Conservation (phyloP, 2,329 filamentous ascomycete genomes). For the Aureobasidium sp. region DNA sequence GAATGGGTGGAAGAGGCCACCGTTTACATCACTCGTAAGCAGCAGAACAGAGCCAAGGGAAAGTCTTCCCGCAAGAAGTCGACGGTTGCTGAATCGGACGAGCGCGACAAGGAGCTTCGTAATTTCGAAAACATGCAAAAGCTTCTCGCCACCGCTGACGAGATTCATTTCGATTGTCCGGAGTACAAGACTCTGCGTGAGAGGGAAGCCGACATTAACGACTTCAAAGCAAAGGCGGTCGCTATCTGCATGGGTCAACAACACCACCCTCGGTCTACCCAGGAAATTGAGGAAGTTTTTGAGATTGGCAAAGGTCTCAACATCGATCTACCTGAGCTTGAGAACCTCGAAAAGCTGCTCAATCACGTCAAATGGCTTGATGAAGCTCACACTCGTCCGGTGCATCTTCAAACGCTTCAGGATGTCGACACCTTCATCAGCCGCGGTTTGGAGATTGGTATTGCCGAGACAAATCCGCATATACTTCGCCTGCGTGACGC, state of each 20-base stretch:
- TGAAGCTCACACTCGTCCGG: constrained; percentile 52
- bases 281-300: constrained; percentile 81
- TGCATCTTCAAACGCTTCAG: constrained; percentile 58
- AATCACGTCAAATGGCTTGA: constrained; percentile 86
- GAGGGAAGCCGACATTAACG: constrained; percentile 72
- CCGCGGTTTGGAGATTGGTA: constrained; percentile 65
- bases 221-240: constrained; percentile 78
- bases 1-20: constrained; percentile 97
- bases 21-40: constrained; percentile 92
- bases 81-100: constrained; percentile 62
- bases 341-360: constrained; percentile 67
- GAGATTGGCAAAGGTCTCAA: constrained; percentile 84
- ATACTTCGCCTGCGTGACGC: constrained; percentile 69
- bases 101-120: constrained; percentile 72
- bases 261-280: constrained; percentile 52
- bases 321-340: constrained; percentile 82
- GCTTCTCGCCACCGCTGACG: constrained; percentile 72
- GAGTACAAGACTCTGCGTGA: constrained; percentile 82
- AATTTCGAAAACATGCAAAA: constrained; percentile 83
- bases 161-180: constrained; percentile 84
- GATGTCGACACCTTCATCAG: constrained; percentile 73
- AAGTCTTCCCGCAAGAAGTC: constrained; percentile 70
- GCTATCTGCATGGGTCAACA: constrained; percentile 80
- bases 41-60: constrained; percentile 93
- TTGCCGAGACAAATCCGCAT: constrained; percentile 72